Base-by-base conservation (phyloP, 305 asterid genomes). In the Solanum aculeatissimum region DNA sequence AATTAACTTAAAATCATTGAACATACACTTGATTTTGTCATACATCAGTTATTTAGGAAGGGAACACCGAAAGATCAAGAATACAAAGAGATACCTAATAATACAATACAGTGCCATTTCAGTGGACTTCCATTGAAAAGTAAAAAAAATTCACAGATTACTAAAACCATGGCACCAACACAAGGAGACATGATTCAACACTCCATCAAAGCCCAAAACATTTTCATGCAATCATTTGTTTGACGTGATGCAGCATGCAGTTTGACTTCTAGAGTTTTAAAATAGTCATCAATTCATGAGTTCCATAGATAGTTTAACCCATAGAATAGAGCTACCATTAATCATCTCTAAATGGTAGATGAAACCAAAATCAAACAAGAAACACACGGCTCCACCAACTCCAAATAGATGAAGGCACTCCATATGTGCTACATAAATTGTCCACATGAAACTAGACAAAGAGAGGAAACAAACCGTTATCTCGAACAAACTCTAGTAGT, bases 401-500 rank as follows among this genome's bases (percentile, higher is more conserved):
- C 60, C 14, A 45, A 57, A 75, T 16, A 47, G n/a, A 75, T 75
- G 81, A 75, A 47, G 81, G 55, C 81, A 45, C 58, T 23, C 57
- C 55, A 15, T 47, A 47, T 75, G 16, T 9, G 81, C 42, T 27
- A 75, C 25, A 75, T 25, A 45, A 25, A 14, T 74, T 74, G 25
- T 25, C 23, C 55, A 72, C 58, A 21, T 45, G 55, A 47, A 74
- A 49, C 9, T 74, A 43, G 42, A 47, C 84, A 83, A 43, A 21
- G 53, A 21, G 81, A 87, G 85, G 66, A 91, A 87, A 87, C 93
- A 29, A 88, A 95, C 98, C 98, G 87, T 81, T 87, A 84, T 92
- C 94, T 83, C 85, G 91, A 87, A 85, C 91, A 86, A 92, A 93
- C 86, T 94, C 91, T 83, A 86, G 90, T 85, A 97, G 92, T 87